Conservation (phyloP, 306 rosid genomes). For the Neltuma alba region DNA sequence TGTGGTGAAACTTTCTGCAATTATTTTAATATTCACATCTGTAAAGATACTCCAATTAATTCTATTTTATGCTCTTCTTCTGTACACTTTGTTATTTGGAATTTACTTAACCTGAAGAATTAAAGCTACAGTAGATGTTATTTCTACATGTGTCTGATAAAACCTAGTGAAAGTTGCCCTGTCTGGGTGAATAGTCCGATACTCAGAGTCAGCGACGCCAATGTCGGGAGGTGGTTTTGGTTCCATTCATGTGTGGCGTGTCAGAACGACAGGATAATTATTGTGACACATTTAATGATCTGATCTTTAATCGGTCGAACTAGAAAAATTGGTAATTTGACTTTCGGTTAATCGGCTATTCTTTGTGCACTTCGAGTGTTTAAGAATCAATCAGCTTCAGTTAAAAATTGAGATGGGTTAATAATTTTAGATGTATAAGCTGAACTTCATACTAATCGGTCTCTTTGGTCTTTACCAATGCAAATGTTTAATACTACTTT, state of each 20-base stretch:
- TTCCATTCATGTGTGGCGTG: not conserved
- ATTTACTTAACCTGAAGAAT: not conserved
- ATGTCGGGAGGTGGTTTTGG: not conserved
- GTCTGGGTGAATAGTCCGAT: not conserved
- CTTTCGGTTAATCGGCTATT: too few species aligned
- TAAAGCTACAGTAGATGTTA: not conserved
- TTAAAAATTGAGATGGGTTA: not conserved
- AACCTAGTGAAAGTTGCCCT: not conserved
- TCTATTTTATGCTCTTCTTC: not conserved
- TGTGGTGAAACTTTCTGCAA: not conserved
- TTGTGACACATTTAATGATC: not conserved
- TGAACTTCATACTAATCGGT: not conserved
- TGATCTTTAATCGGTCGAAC: not conserved
- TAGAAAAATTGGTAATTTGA: too few species aligned
- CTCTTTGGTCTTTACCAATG: not conserved
- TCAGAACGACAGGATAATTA: not conserved
- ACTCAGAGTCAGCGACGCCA: too few species aligned
- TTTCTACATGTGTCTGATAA: not conserved
- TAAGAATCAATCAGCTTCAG: not conserved
- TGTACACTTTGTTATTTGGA: not conserved
- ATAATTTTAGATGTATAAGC: not conserved
- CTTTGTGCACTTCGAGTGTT: too few species aligned
- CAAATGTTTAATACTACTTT: too few species aligned
- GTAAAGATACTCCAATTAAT: not conserved
- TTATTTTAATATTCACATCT: not conserved